A percentile compares a stretch with the other conserved stretches of the same genome.
Conservation (phyloP, 1,139 yeast genomes). For the Kodamaea arcana region DNA sequence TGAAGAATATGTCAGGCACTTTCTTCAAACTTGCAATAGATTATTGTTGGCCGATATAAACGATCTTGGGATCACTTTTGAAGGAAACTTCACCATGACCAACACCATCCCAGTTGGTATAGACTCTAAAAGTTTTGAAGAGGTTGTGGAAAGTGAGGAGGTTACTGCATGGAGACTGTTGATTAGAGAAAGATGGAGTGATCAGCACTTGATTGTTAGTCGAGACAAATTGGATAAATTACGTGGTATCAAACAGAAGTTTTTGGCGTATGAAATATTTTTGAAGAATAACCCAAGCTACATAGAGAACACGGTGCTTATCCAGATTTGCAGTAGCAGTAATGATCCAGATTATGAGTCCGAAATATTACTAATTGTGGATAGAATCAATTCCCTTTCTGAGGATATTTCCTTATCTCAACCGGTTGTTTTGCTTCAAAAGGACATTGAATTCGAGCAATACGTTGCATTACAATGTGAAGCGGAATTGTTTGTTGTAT, state of each 20-base stretch:
- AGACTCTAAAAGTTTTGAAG: conserved; percentile 60
- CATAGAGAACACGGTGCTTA: conserved; percentile 65
- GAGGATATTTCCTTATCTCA: conserved; percentile 71
- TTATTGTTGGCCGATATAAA: conserved; percentile 78
- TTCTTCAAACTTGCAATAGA: conserved; percentile 84
- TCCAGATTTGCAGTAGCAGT: conserved; percentile 72
- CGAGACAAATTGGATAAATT: conserved; percentile 86
- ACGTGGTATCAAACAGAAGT: conserved; percentile 84
- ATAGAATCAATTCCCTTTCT: conserved; percentile 75
- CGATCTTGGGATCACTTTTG: conserved; percentile 66
- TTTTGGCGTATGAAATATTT: conserved; percentile 82
- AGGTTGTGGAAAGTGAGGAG: conserved; percentile 42
- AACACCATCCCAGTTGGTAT: conserved; percentile 82
- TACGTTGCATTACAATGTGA: conserved; percentile 81
- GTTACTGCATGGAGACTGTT: conserved; percentile 68
- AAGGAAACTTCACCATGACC: conserved; percentile 64
- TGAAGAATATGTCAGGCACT: conserved; percentile 89
- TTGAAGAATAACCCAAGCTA: conserved; percentile 66
- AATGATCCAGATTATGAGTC: conserved; percentile 59
- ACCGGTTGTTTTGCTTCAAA: conserved; percentile 84
- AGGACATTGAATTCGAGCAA: conserved; percentile 85
- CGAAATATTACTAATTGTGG: conserved; percentile 73
- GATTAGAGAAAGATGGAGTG: conserved; percentile 75
- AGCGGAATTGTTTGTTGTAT: conserved; percentile 83
- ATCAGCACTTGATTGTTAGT: conserved; percentile 69